A percentile compares a stretch with the other conserved stretches of the same genome.
These are phyloP conservation scores for Microcyclospora tardicrescens DNA, from an alignment of 2,329 filamentous ascomycete genomes.

Conservation along the genomic window DNA sequence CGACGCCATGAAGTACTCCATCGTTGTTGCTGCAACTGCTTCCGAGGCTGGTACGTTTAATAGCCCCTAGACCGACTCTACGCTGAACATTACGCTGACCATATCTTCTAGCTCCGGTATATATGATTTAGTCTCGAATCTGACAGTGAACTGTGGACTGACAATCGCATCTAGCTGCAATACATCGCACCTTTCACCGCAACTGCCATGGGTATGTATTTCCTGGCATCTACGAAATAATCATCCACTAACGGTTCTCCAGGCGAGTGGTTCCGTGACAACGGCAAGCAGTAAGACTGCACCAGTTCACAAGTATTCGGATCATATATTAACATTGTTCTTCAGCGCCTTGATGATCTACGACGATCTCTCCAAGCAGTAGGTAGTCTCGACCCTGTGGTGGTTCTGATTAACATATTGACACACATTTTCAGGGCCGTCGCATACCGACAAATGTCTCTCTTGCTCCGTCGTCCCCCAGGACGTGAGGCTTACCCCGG, in stretches of 20 bases:
- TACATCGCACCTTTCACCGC: slow-evolving; percentile 91
- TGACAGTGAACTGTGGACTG: too few relatives aligned
- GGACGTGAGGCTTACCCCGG: slow-evolving; percentile 99
- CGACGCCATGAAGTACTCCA: slow-evolving; percentile 96
- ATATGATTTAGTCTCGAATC: too few relatives aligned
- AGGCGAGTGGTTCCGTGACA: slow-evolving; percentile 63
- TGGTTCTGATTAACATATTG: slow-evolving; percentile 43
- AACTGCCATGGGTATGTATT: slow-evolving; percentile 20
- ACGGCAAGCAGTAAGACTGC: slow-evolving; percentile 52
- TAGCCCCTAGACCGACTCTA: too few relatives aligned
- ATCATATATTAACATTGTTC: too few relatives aligned
- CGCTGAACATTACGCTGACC: too few relatives aligned
- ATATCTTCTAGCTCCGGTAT: too few relatives aligned
- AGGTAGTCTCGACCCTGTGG: slow-evolving; percentile 23
- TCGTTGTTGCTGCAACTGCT: slow-evolving; percentile 88
- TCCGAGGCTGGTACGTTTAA: slow-evolving; percentile 63
- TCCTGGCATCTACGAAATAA: slow-evolving; percentile 1
- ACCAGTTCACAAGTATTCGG: too few relatives aligned
- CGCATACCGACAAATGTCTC: slow-evolving; percentile 78
- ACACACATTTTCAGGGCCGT: slow-evolving; percentile 48
- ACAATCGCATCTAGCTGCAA: slow-evolving; percentile 52
- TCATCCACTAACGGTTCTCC: not conserved
- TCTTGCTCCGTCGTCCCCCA: slow-evolving; percentile 91
- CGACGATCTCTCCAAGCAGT: slow-evolving; percentile 96
- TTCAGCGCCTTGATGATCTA: slow-evolving; percentile 62